These are phyloP conservation scores for Hura crepitans DNA, from an alignment of 441 rosid genomes.

Conservation along the genomic window DNA sequence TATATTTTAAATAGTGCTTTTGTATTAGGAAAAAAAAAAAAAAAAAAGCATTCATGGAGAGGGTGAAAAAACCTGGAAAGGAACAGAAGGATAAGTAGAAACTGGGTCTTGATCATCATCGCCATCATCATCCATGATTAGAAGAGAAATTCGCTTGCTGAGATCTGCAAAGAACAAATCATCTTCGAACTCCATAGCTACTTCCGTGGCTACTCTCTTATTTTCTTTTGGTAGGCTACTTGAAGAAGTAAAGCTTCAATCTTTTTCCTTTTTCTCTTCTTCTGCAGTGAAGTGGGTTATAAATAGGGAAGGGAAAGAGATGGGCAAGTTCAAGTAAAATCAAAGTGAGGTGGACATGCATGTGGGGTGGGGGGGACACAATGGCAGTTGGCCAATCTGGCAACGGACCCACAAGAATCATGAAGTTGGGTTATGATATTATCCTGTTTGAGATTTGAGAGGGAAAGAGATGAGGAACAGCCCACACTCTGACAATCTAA, in stretches of 20 bases:
- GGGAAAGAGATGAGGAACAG: slow-evolving; percentile 29
- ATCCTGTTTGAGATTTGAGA: slow-evolving; percentile 37
- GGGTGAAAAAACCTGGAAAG: slow-evolving; percentile 52
- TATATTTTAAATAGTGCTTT: too few relatives aligned
- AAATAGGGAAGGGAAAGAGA: slow-evolving; percentile 31
- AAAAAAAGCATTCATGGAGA: not conserved
- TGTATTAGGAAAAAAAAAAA: too few relatives aligned
- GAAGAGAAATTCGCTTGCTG: slow-evolving; percentile 84
- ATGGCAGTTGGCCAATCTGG: slow-evolving; percentile 57
- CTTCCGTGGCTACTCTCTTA: slow-evolving; percentile 26
- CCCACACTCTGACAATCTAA: slow-evolving; percentile 40
- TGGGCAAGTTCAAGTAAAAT: slow-evolving; percentile 23
- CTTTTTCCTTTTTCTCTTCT: not conserved
- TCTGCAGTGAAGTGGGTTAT: slow-evolving; percentile 36
- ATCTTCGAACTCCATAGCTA: slow-evolving; percentile 74
- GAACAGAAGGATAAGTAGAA: slow-evolving; percentile 43
- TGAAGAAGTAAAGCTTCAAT: not conserved
- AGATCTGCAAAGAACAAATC: slow-evolving; percentile 81
- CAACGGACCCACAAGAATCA: slow-evolving; percentile 47
- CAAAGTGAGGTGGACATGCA: slow-evolving; percentile 46
- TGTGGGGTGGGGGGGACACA: slow-evolving; percentile 48
- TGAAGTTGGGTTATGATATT: slow-evolving; percentile 47
- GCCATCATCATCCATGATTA: slow-evolving; percentile 84
- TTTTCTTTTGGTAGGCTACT: not conserved
- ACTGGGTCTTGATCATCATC: slow-evolving; percentile 37